phyloP scores from a whole-genome alignment of 371 early-diverging fungal genomes.

The Saksenaea vasiformis region DNA sequence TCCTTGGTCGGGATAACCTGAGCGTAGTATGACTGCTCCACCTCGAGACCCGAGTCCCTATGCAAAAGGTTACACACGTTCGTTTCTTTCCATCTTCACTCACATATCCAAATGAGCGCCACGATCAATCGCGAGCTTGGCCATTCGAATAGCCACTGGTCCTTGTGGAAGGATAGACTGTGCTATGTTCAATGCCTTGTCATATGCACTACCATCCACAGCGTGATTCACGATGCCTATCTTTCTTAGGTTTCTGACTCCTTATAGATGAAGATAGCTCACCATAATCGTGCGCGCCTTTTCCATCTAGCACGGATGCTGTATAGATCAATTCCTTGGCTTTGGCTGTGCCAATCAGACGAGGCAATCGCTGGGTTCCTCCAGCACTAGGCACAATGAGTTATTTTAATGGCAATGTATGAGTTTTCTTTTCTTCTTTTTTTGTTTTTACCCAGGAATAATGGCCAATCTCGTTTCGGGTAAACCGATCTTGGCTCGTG shows the following conservation, averaged over 20 bases:
- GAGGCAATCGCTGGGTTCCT: slow-evolving; percentile 91
- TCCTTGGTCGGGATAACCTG: slow-evolving; percentile 95
- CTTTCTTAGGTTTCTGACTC: too few relatives aligned
- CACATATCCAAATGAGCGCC: slow-evolving; percentile 86
- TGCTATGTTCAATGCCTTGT: slow-evolving; percentile 81
- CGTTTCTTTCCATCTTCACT: slow-evolving; percentile 19
- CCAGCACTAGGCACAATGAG: slow-evolving; percentile 76
- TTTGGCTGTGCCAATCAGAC: slow-evolving; percentile 83
- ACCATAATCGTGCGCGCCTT: slow-evolving; percentile 71
- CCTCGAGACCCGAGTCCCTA: slow-evolving; percentile 83
- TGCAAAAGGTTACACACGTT: not conserved
- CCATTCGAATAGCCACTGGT: slow-evolving; percentile 88
- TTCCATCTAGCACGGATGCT: slow-evolving; percentile 66
- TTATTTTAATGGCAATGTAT: too few relatives aligned
- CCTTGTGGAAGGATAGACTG: slow-evolving; percentile 82
- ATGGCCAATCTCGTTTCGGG: slow-evolving; percentile 96
- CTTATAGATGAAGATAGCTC: too few relatives aligned
- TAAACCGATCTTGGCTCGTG: slow-evolving; percentile 82
- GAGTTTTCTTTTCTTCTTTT: too few relatives aligned
- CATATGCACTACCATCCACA: slow-evolving; percentile 65
- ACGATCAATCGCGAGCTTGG: slow-evolving; percentile 84
- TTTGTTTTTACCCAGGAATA: slow-evolving; percentile 92
- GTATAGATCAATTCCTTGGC: slow-evolving; percentile 96
- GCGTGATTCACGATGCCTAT: slow-evolving; percentile 84
- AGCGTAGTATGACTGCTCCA: slow-evolving; percentile 95